Percentiles rank a stretch among this genome's conserved stretches.
Conservation (phyloP, 1,139 yeast species). For the Hansenula lynferdii region DNA sequence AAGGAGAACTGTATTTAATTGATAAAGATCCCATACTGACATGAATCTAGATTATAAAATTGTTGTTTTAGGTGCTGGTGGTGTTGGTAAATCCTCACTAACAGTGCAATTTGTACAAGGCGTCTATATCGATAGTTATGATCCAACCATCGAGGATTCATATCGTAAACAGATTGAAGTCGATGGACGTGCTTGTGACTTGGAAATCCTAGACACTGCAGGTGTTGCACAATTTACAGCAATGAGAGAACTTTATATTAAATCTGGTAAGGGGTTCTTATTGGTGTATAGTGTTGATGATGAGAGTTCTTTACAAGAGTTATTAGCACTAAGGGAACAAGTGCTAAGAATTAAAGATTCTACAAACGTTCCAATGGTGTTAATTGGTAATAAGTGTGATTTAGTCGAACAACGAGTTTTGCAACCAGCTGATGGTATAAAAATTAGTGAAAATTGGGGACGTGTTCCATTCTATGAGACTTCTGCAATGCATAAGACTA, state of each 20-base stretch:
- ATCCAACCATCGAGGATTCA: slow-evolving; percentile 97
- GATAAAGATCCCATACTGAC: slow-evolving; percentile 1
- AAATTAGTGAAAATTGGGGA: slow-evolving; percentile 82
- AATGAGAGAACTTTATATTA: slow-evolving; percentile 89
- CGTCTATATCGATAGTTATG: slow-evolving; percentile 91
- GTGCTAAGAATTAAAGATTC: slow-evolving; percentile 85
- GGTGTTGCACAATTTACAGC: slow-evolving; percentile 98
- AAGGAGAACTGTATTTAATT: too few species aligned
- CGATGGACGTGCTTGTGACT: slow-evolving; percentile 86
- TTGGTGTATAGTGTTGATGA: slow-evolving; percentile 90
- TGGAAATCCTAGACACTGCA: slow-evolving; percentile 94
- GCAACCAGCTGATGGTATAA: slow-evolving; percentile 74
- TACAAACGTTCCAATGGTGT: slow-evolving; percentile 73
- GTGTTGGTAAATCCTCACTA: slow-evolving; percentile 94
- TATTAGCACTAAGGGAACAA: slow-evolving; percentile 80
- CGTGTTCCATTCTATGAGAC: slow-evolving; percentile 91
- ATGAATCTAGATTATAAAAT: slow-evolving; percentile 50
- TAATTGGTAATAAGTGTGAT: slow-evolving; percentile 88
- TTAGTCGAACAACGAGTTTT: slow-evolving; percentile 71
- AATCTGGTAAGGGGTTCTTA: slow-evolving; percentile 80
- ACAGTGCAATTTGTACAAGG: slow-evolving; percentile 90
- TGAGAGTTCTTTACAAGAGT: slow-evolving; percentile 76
- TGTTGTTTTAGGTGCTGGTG: slow-evolving; percentile 97
- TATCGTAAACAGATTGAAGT: slow-evolving; percentile 89
- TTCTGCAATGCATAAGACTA: slow-evolving; percentile 85